Evolutionary conservation across 805 yeast genomes (phyloP).

Genomic region (Crinitomyces ghanaensis): DNA sequence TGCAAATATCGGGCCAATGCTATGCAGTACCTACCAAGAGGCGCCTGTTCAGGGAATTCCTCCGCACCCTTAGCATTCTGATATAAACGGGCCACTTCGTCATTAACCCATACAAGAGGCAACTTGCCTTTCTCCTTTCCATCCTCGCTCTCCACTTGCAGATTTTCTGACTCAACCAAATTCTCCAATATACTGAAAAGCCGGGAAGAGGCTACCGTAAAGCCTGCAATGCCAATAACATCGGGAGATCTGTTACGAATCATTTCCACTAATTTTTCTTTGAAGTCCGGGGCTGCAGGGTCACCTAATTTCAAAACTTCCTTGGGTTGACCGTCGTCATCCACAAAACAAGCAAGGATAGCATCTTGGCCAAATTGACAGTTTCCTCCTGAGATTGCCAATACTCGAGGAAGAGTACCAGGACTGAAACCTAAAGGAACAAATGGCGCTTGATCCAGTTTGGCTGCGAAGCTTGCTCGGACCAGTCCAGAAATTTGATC

Average conservation of each 20-base stretch:
- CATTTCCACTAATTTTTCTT: slow-evolving; percentile 45
- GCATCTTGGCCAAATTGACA: slow-evolving; percentile 78
- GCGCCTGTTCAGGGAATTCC: slow-evolving; percentile 78
- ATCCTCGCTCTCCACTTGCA: slow-evolving; percentile 28
- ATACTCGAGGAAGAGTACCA: slow-evolving; percentile 77
- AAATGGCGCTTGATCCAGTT: slow-evolving; percentile 88
- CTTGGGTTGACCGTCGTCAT: slow-evolving; percentile 67
- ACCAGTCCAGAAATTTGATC: slow-evolving; percentile 56
- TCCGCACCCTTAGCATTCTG: slow-evolving; percentile 69
- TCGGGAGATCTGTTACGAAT: slow-evolving; percentile 68
- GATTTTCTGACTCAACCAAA: slow-evolving; percentile 44
- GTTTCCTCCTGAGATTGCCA: slow-evolving; percentile 76
- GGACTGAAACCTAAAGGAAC: slow-evolving; percentile 65
- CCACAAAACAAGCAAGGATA: slow-evolving; percentile 66
- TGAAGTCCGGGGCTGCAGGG: slow-evolving; percentile 56
- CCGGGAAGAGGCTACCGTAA: slow-evolving; percentile 57
- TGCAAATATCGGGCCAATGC: slow-evolving; percentile 88
- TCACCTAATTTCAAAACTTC: slow-evolving; percentile 71
- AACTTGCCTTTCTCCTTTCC: slow-evolving; percentile 30
- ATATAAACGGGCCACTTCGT: slow-evolving; percentile 84
- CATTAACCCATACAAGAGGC: slow-evolving; percentile 73
- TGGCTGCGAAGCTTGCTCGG: slow-evolving; percentile 54
- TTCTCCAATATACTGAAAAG: slow-evolving; percentile 43
- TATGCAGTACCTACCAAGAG: slow-evolving; percentile 70
- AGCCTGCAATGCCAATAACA: slow-evolving; percentile 83